Evolutionary conservation across 2,329 filamentous ascomycete genomes (phyloP), one percentile per base, ranked within the genome.

Genomic region (Colletotrichum trifolii): DNA sequence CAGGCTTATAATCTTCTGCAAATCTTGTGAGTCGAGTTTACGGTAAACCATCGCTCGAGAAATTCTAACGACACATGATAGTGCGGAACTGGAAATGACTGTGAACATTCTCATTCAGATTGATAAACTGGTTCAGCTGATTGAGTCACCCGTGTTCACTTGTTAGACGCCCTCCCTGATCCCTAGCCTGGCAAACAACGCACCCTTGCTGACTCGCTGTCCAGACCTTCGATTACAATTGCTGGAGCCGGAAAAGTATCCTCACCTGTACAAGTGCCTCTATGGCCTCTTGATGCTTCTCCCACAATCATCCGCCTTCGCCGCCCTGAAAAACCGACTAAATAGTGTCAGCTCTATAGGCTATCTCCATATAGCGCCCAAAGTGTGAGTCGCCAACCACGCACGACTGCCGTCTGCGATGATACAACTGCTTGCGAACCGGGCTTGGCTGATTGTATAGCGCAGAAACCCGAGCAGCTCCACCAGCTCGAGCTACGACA

Each of bases 41-140:
- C 50, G 13, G 5, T 60, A 68, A 56, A 46, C 39, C 11, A n/a
- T 9, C 69, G 25, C 25, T 25, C 25, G 25, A 25, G 25, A 25
- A 25, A 25, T 25, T 25, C 25, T 25, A 25, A 25, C 25, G 25
- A 25, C 25, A 25, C 25, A 25, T 25, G 25, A 25, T 25, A 97
- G 93, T 78, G 96, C 93, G 65, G 96, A 99, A 73, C 84, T 99
- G 53, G 96, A 99, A 76, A 98, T 99, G 93, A 98, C 95, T 0
- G 96, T 99, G 71, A 97, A 97, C 72, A 97, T 97, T 79, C 87
- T 99, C 60, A 99, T 99, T 47, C 96, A 99, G 76, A 97, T 99
- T 71, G 96, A 99, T 78, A 99, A 99, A 77, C 85, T 99, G 13
- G 96, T 99, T 11, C 96, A 99, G 76, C 85, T 99, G 13, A 89